A percentile compares a stretch with the other conserved stretches of the same genome.
Conservation (phyloP, 257 asterid genomes). For the Gentiana macrophylla region DNA sequence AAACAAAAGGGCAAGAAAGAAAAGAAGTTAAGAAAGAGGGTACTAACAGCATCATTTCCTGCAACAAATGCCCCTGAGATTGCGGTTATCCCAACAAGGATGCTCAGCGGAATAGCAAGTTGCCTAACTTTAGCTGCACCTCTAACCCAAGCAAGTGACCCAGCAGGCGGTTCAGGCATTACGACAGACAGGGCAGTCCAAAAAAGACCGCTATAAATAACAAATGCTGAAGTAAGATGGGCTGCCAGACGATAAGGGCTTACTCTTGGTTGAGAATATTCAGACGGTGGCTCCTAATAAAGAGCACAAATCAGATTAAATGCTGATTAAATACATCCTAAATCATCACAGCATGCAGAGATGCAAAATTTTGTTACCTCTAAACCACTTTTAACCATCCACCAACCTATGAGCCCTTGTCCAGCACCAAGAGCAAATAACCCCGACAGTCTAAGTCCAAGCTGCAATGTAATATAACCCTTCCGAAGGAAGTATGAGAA, state of each 20-base stretch:
- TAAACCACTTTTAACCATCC: constrained; percentile 98
- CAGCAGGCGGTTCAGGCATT: constrained; percentile 94
- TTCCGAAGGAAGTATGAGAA: constrained; percentile 90
- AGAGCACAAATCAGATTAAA: constrained; percentile 12
- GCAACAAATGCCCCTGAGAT: constrained; percentile 98
- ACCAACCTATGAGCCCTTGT: constrained; percentile 96
- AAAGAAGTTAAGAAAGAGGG: neutral
- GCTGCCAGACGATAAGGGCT: constrained; percentile 97
- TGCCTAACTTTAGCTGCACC: constrained; percentile 86
- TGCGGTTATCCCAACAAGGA: constrained; percentile 83
- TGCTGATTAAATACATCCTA: constrained; percentile 3
- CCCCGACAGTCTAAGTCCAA: constrained; percentile 75
- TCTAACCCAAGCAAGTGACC: constrained; percentile 67
- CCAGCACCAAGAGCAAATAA: constrained; percentile 98
- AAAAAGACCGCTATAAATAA: constrained; percentile 71
- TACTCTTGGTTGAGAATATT: constrained; percentile 81
- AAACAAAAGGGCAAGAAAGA: too few relatives aligned
- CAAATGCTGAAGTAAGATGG: constrained; percentile 93
- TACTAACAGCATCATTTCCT: constrained; percentile 91
- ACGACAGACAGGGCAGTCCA: constrained; percentile 95
- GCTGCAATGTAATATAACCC: constrained; percentile 63
- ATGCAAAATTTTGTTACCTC: constrained; percentile 46
- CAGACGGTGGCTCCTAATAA: constrained; percentile 69
- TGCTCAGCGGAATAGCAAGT: constrained; percentile 66
- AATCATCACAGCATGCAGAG: constrained; percentile 1